A percentile compares a stretch with the other conserved stretches of the same genome.
phyloP scores from a whole-genome alignment of 805 yeast genomes.

The Grigorovia transvaalensis region DNA sequence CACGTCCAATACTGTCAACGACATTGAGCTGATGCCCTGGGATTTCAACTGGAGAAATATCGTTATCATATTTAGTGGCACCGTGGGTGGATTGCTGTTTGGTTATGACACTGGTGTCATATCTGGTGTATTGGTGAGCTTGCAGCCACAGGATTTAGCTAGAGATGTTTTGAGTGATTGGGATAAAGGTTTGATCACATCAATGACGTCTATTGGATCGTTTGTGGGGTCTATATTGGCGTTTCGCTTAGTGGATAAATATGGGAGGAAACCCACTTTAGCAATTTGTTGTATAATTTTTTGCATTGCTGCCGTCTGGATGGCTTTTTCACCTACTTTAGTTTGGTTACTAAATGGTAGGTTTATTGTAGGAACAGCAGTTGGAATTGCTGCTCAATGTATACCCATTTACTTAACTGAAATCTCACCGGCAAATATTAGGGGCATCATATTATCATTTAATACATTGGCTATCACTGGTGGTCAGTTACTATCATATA shows the following conservation, averaged over 20 bases:
- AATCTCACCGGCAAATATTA: slow-evolving; percentile 33
- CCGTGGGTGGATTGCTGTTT: slow-evolving; percentile 51
- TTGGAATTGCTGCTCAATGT: slow-evolving; percentile 61
- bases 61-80: slow-evolving; percentile 26
- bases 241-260: slow-evolving; percentile 40
- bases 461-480: slow-evolving; percentile 39
- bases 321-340: slow-evolving; percentile 34
- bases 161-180: slow-evolving; percentile 26
- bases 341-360: slow-evolving; percentile 43
- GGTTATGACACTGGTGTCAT: slow-evolving; percentile 61
- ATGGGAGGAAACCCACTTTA: slow-evolving; percentile 34
- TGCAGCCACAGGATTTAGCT: slow-evolving; percentile 32
- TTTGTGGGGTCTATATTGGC: slow-evolving; percentile 41
- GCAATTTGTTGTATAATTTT: slow-evolving; percentile 38
- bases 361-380: slow-evolving; percentile 56
- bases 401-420: slow-evolving; percentile 52
- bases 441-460: slow-evolving; percentile 32
- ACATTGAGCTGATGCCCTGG: slow-evolving; percentile 23
- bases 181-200: slow-evolving; percentile 34
- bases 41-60: slow-evolving; percentile 14
- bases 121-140: slow-evolving; percentile 44
- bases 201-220: slow-evolving; percentile 44
- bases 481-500: slow-evolving; percentile 38
- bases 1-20: slow-evolving; percentile 20
- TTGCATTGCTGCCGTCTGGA: slow-evolving; percentile 39